Evolutionary conservation across 2,329 filamentous ascomycete species (phyloP), one percentile per base, ranked within the genome.

Genomic region (Lachnum nothofagi): DNA sequence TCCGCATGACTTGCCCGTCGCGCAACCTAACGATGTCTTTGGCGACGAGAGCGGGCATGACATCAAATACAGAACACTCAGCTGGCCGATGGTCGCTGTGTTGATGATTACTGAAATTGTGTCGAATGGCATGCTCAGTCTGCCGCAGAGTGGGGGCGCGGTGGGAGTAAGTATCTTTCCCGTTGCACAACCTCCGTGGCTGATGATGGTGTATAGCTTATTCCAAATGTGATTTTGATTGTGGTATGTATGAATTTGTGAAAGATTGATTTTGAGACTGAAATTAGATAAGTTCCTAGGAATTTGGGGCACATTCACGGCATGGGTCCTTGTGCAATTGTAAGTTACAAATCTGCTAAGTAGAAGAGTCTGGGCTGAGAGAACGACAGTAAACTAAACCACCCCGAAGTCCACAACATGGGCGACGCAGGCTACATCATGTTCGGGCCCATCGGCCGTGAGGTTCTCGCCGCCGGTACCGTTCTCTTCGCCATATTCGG

Each of bases 21-120:
- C 25, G 25, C 25, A 27, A 12, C 25, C 25, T 6, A 12, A 34
- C 16, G 72, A 73, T 46, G 68, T 74, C 24, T 72, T 74, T 55
- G 71, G 70, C 2, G 56, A 66, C 44, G 65, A 68, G 48, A 64
- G 63, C 27, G 55, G 53, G 16, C 63, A 67, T 38, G 56, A 67
- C 46, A 78, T 78, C 61, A 72, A 74, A 52, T 79, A 78, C 66
- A 77, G 77, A 57, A 77, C 73, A 0, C 59, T 78, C 10, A 71
- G 69, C 17, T 78, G 75, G 76, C 71, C 68, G 31, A 64, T 77
- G 29, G 74, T 77, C 3, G 69, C 74, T 3, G 63, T 76, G 4
- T 65, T 79, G 50, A 79, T 78, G 75, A 76, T 79, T 42, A 73
- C 76, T 12, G 76, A 79, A 61, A 78, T 78, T 48, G 73, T 78